phyloP scores from a whole-genome alignment of 768 basidiomycete genomes.

The Neoboletus brunneissimus region DNA sequence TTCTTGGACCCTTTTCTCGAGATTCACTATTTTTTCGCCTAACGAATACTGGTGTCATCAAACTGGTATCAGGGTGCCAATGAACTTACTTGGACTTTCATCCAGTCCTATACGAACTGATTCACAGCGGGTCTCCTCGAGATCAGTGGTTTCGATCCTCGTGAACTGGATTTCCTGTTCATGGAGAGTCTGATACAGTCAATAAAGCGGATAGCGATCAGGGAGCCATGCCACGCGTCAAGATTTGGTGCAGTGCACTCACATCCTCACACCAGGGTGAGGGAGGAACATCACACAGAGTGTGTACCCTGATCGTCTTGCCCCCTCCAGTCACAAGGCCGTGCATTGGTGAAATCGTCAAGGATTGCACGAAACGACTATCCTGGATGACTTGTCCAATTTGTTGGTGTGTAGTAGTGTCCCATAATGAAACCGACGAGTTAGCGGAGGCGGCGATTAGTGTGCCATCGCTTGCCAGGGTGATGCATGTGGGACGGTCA shows the following conservation, averaged over 20 bases:
- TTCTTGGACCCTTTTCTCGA: neutral
- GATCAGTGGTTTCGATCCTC: neutral
- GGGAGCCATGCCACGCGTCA: neutral
- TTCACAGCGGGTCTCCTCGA: neutral
- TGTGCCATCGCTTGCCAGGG: neutral
- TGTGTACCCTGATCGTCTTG: neutral
- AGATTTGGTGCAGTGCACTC: neutral
- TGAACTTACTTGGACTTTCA: neutral
- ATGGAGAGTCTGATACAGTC: no score
- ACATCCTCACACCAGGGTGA: neutral
- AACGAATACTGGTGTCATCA: neutral
- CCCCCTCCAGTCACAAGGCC: neutral
- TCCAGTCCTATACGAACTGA: neutral
- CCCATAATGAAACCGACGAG: slow-evolving; percentile 8
- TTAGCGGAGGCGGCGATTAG: neutral
- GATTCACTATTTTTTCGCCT: neutral
- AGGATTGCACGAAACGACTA: neutral
- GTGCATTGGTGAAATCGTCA: neutral
- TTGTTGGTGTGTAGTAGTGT: neutral
- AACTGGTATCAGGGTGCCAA: neutral
- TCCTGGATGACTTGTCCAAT: neutral
- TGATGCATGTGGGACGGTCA: neutral
- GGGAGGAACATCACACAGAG: neutral
- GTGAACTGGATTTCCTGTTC: neutral
- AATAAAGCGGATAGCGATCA: neutral